Percentiles rank a stretch among this genome's conserved stretches.
These are phyloP conservation scores for Debaryomycetaceae sp. DNA, from an alignment of 1,139 yeast genomes.

Conservation along the genomic window DNA sequence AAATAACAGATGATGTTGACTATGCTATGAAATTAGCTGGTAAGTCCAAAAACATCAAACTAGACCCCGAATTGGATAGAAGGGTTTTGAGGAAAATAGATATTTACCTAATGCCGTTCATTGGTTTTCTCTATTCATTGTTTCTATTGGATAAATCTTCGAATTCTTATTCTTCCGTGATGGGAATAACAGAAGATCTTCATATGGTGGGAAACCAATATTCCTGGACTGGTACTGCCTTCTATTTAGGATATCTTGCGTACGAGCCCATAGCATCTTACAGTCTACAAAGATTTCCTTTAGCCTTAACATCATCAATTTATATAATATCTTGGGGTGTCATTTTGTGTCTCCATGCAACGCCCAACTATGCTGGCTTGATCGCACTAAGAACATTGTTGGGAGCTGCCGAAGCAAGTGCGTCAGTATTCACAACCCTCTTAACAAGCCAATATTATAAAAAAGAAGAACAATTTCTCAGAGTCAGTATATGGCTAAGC, in stretches of 20 bases:
- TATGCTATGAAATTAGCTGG: slow-evolving; percentile 25
- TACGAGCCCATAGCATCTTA: slow-evolving; percentile 42
- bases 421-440: slow-evolving; percentile 52
- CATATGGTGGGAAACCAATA: slow-evolving; percentile 45
- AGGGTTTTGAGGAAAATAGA: slow-evolving; percentile 3
- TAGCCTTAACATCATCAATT: slow-evolving; percentile 32
- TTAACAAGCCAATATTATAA: slow-evolving; percentile 56
- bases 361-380: slow-evolving; percentile 35
- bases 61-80: slow-evolving; percentile 10
- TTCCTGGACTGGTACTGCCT: slow-evolving; percentile 51
- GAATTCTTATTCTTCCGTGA: slow-evolving; percentile 53
- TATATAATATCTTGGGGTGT: slow-evolving; percentile 49
- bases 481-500: slow-evolving; percentile 31
- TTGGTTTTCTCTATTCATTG: slow-evolving; percentile 45
- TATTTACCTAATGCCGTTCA: slow-evolving; percentile 3
- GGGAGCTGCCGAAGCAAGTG: slow-evolving; percentile 47
- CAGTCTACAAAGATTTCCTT: slow-evolving; percentile 39
- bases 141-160: slow-evolving; percentile 62
- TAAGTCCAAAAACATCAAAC: slow-evolving; percentile 7
- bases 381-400: slow-evolving; percentile 41
- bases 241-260: slow-evolving; percentile 45
- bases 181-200: slow-evolving; percentile 46
- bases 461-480: slow-evolving; percentile 34
- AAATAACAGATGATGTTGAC: slow-evolving; percentile 29
- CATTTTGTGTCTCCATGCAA: slow-evolving; percentile 39